Evolutionary conservation across 305 asterid genomes (phyloP), one percentile per base, ranked within the genome.

Genomic region (Salvia sclarea): DNA sequence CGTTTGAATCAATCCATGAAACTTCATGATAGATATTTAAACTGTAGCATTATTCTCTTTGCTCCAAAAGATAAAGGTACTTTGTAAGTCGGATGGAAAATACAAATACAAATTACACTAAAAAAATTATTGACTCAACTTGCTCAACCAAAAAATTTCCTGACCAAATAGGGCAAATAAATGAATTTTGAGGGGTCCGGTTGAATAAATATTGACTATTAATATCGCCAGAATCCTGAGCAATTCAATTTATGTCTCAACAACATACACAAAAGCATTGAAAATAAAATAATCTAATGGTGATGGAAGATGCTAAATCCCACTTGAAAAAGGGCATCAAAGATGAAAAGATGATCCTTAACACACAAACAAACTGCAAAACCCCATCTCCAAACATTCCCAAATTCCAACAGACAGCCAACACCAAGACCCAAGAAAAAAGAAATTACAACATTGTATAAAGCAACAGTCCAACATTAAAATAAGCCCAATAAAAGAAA

Each of bases 371-470:
- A 71, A 35, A 75, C 65, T 28, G 77, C 66, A 72, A 24, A 84
- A 65, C 57, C 66, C 68, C 67, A 22, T 31, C 73, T 70, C 78
- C 64, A 74, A 71, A 79, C 78, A 81, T 80, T 75, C 83, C 71
- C 48, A 66, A 71, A 66, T 73, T 79, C 79, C 54, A 7, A 40
- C 50, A 72, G 83, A 80, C 84, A 76, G 75, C 79, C 65, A 77
- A 64, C 76, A 68, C 73, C 82, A 75, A 57, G 72, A 14, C 78
- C 89, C 85, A 84, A 82, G 76, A 79, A 81, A 68, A 44, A 67
- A 64, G 68, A 73, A 11, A 54, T 2, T 13, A 18, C 37, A 41
- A 52, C 73, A 66, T 40, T 69, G 71, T 47, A 64, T 54, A 71
- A 83, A 81, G 80, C 78, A 69, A 70, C 67, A 71, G 7, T 2